Base-by-base conservation (phyloP, 2,329 filamentous ascomycete species). In the Elsinoe necatrix region DNA sequence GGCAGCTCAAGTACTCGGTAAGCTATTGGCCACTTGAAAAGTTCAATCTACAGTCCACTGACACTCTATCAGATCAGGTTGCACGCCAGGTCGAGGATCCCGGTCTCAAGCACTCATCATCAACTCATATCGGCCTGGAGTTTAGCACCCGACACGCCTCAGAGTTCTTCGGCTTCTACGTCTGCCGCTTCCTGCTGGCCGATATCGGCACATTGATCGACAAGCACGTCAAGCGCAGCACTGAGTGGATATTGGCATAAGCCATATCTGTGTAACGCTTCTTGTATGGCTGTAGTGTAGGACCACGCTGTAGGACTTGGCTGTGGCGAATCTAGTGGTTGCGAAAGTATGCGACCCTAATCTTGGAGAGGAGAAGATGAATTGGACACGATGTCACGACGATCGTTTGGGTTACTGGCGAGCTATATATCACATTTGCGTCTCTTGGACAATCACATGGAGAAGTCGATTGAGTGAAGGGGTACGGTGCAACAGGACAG, bases 161-260 rank as follows among this genome's bases (percentile, higher is more conserved):
- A 31, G 93, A 98, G 72, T 98, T 98, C 72, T 98, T 98, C 69
- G 91, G 86, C 14, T 96, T 98, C 71, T 97, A 93, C 69, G 80
- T 98, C 25, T 96, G 92, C 71, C 86, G 93, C 16, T 98, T 98
- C 69, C 90, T 91, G n/a, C 76, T 98, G 59, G 79, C 84, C 3
- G 93, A 98, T 70, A 74, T 98, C 60, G 80, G 84, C 37, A 71
- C 93, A 68, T 77, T 98, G 75, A 77, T 98, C 63, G 93, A 98
- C 71, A 98, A 97, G 70, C 97, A 93, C 67, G 85, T 98, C 69
- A 98, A 98, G 77, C 83, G 91, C 62, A 91, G 92, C 21, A 95
- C 86, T 65, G 92, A 98, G 77, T 98, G 92, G 92, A 90, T 96
- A 55, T 71, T 85, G 60, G 73, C 78, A 56, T 83, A 52, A 18